Percentiles rank a stretch among this genome's conserved stretches.
These are phyloP conservation scores for Alnus glutinosa DNA, from an alignment of 306 rosid species.

Conservation along the genomic window DNA sequence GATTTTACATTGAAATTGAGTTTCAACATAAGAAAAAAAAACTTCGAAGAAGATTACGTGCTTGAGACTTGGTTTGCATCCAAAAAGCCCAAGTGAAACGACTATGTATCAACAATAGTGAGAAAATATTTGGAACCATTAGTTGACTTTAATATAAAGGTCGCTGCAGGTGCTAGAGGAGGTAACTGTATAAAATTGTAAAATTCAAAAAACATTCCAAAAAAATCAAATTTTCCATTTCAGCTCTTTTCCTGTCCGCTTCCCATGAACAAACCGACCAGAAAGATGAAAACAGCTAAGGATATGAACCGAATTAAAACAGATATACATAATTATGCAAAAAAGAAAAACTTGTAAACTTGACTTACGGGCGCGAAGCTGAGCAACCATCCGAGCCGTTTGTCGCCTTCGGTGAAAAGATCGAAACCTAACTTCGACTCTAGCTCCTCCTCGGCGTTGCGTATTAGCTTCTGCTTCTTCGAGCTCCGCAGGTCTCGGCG, in stretches of 20 bases:
- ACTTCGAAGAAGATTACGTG: no score
- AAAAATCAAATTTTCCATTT: neutral
- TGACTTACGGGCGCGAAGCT: slow-evolving; percentile 72
- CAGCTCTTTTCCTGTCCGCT: neutral
- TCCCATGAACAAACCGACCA: slow-evolving; percentile 14
- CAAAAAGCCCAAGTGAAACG: no score
- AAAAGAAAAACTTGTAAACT: neutral
- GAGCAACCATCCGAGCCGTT: slow-evolving; percentile 91
- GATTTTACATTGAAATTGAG: no score
- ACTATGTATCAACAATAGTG: no score
- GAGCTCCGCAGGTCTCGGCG: slow-evolving; percentile 39
- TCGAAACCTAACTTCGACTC: slow-evolving; percentile 83
- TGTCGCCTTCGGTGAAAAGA: slow-evolving; percentile 82
- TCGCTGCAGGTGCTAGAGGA: neutral
- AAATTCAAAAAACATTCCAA: neutral
- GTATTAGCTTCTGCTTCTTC: slow-evolving; percentile 70
- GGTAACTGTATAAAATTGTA: neutral
- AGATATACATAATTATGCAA: neutral
- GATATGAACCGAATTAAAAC: no score
- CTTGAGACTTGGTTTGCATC: no score
- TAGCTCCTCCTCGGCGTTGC: slow-evolving; percentile 83
- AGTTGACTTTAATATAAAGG: neutral
- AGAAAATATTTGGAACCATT: no score
- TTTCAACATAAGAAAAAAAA: no score
- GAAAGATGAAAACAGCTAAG: neutral